Percentiles rank a stretch among this genome's conserved stretches.
Evolutionary conservation across 2,329 filamentous ascomycete genomes (phyloP).

Genomic region (Scleromitrula shiraiana): DNA sequence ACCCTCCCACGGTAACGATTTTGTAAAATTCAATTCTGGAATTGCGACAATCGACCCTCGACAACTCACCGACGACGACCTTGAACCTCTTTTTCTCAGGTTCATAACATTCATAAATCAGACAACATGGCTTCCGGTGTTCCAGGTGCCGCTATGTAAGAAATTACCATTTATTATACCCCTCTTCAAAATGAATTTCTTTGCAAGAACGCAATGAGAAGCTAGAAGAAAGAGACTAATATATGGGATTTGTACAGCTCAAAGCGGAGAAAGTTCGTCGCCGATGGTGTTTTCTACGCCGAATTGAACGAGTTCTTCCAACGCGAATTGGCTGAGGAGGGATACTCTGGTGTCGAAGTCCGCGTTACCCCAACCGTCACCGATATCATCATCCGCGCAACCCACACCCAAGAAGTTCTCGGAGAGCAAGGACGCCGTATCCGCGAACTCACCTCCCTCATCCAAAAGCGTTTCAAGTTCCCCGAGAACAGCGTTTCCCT

Average conservation of each 20-base stretch:
- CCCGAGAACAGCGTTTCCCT: conserved; percentile 99
- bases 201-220: too few species aligned
- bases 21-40: conserved; percentile 3
- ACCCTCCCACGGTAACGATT: conserved; percentile 7
- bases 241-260: conserved; percentile 48
- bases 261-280: conserved; percentile 91
- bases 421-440: conserved; percentile 99
- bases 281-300: conserved; percentile 99
- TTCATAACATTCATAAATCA: conserved; percentile 23
- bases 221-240: conserved; percentile 13
- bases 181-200: too few species aligned
- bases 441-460: conserved; percentile 98
- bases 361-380: conserved; percentile 99
- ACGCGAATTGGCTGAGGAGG: conserved; percentile 99
- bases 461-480: conserved; percentile 99
- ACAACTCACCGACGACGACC: conserved; percentile 23
- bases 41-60: conserved; percentile 7
- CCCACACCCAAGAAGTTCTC: conserved; percentile 99
- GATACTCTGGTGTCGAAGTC: conserved; percentile 99
- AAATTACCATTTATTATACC: background rate
- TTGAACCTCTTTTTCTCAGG: conserved; percentile 20
- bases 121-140: conserved; percentile 33
- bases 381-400: conserved; percentile 90
- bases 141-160: conserved; percentile 33
- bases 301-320: conserved; percentile 99